phyloP scores from a whole-genome alignment of 495 filamentous ascomycete genomes.

The Cetradonia linearis region DNA sequence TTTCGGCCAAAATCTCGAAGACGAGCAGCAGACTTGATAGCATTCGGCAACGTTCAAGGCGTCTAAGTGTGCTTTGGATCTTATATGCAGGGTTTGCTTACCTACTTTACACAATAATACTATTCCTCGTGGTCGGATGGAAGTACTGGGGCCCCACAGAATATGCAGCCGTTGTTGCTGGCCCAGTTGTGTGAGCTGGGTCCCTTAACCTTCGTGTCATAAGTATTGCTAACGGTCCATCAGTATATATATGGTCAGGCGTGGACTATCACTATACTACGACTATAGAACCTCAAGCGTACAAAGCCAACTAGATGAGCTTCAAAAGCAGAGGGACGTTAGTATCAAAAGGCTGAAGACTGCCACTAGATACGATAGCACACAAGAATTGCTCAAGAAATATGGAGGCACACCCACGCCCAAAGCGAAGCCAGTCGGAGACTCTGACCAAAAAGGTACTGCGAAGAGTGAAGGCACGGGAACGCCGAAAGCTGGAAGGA shows the following conservation, averaged over 20 bases:
- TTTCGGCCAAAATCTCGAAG: constrained; percentile 70
- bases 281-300: constrained; percentile 65
- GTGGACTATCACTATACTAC: constrained; percentile 54
- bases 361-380: constrained; percentile 91
- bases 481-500: constrained; percentile 34
- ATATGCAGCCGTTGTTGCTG: constrained; percentile 64
- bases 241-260: constrained; percentile 61
- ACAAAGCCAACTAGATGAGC: constrained; percentile 56
- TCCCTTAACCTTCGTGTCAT: too few species aligned
- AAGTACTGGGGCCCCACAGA: constrained; percentile 63
- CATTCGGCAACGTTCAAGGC: constrained; percentile 58
- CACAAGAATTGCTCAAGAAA: constrained; percentile 85
- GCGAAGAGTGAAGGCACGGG: constrained; percentile 17
- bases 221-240: neutral
- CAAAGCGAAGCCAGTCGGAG: constrained; percentile 29
- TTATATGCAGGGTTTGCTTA: constrained; percentile 86
- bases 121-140: constrained; percentile 78
- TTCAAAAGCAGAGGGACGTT: constrained; percentile 65
- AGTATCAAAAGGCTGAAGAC: constrained; percentile 91
- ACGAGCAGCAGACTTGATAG: constrained; percentile 60
- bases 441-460: constrained; percentile 25
- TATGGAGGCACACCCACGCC: constrained; percentile 58
- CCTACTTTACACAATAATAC: constrained; percentile 69
- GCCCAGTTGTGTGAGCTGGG: constrained; percentile 61
- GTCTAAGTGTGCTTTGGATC: constrained; percentile 76